Conservation (phyloP, 768 basidiomycete genomes). For the Albatrellus ellisii region DNA sequence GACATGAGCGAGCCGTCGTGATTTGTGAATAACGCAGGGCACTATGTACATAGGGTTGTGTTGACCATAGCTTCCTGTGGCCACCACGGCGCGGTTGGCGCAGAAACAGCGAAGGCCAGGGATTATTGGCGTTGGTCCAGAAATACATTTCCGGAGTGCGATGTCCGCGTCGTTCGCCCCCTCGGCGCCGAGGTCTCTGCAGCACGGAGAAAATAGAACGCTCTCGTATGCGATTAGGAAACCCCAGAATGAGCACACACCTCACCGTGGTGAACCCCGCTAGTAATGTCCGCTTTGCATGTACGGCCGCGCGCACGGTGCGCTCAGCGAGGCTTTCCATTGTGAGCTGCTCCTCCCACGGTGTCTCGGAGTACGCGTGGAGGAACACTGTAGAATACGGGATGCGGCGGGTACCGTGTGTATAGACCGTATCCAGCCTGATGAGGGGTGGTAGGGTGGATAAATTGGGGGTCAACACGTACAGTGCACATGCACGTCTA, state of each 20-base stretch:
- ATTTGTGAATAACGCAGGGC: not conserved
- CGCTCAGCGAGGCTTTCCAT: slow-evolving; percentile 46
- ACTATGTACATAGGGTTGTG: not conserved
- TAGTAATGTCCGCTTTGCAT: slow-evolving; percentile 42
- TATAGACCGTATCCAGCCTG: not conserved
- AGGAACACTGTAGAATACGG: slow-evolving; percentile 33
- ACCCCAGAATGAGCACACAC: slow-evolving; percentile 18
- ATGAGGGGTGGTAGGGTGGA: not conserved
- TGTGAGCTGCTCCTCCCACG: slow-evolving; percentile 50
- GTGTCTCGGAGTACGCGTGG: slow-evolving; percentile 43
- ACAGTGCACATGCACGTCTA: slow-evolving; percentile 46
- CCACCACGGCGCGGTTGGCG: slow-evolving; percentile 43
- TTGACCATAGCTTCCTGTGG: slow-evolving; percentile 47
- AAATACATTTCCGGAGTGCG: slow-evolving; percentile 40
- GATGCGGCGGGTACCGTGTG: not conserved
- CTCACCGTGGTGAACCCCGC: slow-evolving; percentile 53
- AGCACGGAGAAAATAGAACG: not conserved
- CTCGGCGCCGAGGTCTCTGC: slow-evolving; percentile 56
- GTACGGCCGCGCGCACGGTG: slow-evolving; percentile 45
- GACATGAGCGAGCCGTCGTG: slow-evolving; percentile 25
- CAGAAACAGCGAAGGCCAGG: slow-evolving; percentile 55
- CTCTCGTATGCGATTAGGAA: not conserved
- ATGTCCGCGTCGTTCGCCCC: slow-evolving; percentile 52
- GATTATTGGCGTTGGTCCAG: slow-evolving; percentile 31
- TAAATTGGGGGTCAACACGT: slow-evolving; percentile 13